Percentiles rank a stretch among this genome's conserved stretches.
phyloP scores from a whole-genome alignment of 23 red algal species.

The Gracilaria domingensis region DNA sequence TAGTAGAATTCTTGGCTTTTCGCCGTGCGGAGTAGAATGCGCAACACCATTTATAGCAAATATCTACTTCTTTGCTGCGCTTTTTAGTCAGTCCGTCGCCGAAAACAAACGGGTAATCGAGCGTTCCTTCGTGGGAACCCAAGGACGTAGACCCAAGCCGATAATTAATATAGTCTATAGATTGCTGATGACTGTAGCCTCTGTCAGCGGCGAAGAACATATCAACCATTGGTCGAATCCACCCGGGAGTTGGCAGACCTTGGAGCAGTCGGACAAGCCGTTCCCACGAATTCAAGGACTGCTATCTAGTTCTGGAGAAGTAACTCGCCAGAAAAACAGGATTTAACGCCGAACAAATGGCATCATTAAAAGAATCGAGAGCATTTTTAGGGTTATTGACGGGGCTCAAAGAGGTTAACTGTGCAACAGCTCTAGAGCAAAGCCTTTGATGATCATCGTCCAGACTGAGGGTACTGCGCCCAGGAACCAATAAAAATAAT shows the following conservation, averaged over 20 bases:
- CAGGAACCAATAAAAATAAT: too few species aligned
- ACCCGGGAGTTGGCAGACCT: not conserved
- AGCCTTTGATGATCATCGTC: too few species aligned
- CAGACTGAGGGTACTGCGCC: too few species aligned
- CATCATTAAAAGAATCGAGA: too few species aligned
- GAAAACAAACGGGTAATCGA: conserved; percentile 26
- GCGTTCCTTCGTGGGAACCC: conserved; percentile 6
- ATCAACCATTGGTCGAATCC: not conserved
- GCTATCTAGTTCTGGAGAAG: conserved; percentile 13
- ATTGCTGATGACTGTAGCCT: conserved; percentile 14
- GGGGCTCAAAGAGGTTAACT: too few species aligned
- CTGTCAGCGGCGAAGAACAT: conserved; percentile 13
- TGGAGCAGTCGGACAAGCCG: not conserved
- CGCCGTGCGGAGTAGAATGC: conserved; percentile 28
- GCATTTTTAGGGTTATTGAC: too few species aligned
- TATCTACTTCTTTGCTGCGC: not conserved
- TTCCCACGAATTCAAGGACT: not conserved
- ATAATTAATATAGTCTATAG: conserved; percentile 2
- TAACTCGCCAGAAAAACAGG: conserved; percentile 32
- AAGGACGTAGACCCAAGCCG: conserved; percentile 3
- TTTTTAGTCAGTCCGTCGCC: conserved; percentile 11
- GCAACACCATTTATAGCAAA: not conserved
- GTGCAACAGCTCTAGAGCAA: too few species aligned
- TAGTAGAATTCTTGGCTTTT: not conserved
- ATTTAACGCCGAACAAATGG: too few species aligned